phyloP scores from a whole-genome alignment of 306 rosid genomes.

The Acmispon strigosus region DNA sequence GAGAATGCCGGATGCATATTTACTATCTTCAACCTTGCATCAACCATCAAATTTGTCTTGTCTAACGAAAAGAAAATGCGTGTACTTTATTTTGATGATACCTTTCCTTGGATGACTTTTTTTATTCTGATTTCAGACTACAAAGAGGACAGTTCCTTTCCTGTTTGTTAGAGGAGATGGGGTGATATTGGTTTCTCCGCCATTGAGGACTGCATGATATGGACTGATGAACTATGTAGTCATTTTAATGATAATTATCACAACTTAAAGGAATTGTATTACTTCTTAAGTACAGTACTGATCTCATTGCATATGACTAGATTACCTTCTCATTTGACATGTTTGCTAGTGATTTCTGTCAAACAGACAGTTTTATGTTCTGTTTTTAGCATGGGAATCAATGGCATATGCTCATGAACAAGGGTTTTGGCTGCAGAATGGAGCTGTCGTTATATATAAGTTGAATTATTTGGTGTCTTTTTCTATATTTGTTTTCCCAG shows the following conservation, averaged over 20 bases:
- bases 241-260: slow-evolving; percentile 15
- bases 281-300: slow-evolving; percentile 7
- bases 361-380: background rate
- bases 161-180: slow-evolving; percentile 99
- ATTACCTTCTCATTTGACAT: slow-evolving; percentile 2
- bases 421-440: slow-evolving; percentile 10
- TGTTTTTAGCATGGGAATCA: slow-evolving; percentile 20
- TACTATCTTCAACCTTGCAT: slow-evolving; percentile 4
- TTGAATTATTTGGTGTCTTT: slow-evolving; percentile 4
- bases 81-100: background rate
- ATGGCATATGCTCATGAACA: slow-evolving; percentile 14
- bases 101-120: background rate
- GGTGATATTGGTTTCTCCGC: slow-evolving; percentile 96
- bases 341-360: slow-evolving; percentile 22
- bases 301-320: slow-evolving; percentile 19
- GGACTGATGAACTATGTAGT: slow-evolving; percentile 12
- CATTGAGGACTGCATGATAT: slow-evolving; percentile 79
- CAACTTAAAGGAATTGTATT: slow-evolving; percentile 2
- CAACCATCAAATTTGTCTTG: background rate
- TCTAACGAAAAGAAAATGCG: background rate
- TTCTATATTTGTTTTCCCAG: background rate
- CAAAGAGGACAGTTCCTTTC: slow-evolving; percentile 82
- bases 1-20: background rate
- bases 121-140: slow-evolving; percentile 57
- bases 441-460: background rate